Base-by-base conservation (phyloP, 2,329 filamentous ascomycete species). In the Fusarium nanum region DNA sequence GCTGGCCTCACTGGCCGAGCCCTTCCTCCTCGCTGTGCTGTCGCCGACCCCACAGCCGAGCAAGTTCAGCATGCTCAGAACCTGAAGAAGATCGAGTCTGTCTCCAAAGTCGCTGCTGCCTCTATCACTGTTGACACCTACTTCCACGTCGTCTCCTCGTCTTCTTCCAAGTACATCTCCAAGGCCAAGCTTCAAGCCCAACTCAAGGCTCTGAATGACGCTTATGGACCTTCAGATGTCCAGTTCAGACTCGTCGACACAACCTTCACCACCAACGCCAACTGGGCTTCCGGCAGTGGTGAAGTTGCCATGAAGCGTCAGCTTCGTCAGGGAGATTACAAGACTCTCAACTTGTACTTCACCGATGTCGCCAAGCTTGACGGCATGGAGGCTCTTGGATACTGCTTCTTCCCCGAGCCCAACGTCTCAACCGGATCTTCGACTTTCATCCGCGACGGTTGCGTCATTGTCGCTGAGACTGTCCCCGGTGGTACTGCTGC, bases 241-340 rank as follows among this genome's bases (percentile, higher is more conserved):
- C 73, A 73, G 3, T 87, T 87, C 76, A 79, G 78, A 27, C 79
- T 85, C 42, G 77, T 80, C 22, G 78, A 78, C 56, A 83, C 77
- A 22, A 81, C 81, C 58, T 82, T 79, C 67, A 85, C 84, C 37
- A 76, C 85, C 71, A 86, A 87, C 78, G 41, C 75, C 22, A 76
- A 76, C 71, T 87, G 84, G 83, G 82, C 83, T 30, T 68, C 62
- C 16, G 83, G 82, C 25, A 76, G 77, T 3, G 65, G 71, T n/a
- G 81, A 84, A 62, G 55, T 78, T 54, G 76, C 69, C 4, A 85
- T 85, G 83, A 85, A 85, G 80, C 73, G 62, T 41, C 72, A 78
- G 27, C 83, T 86, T 12, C 82, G 82, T 63, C 78, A 82, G 75
- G 84, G 84, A 48, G 77, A 78, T 60, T 85, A 85, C 75, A 65